Evolutionary conservation across 768 basidiomycete genomes (phyloP).

Genomic region (Boletus barrowsii): DNA sequence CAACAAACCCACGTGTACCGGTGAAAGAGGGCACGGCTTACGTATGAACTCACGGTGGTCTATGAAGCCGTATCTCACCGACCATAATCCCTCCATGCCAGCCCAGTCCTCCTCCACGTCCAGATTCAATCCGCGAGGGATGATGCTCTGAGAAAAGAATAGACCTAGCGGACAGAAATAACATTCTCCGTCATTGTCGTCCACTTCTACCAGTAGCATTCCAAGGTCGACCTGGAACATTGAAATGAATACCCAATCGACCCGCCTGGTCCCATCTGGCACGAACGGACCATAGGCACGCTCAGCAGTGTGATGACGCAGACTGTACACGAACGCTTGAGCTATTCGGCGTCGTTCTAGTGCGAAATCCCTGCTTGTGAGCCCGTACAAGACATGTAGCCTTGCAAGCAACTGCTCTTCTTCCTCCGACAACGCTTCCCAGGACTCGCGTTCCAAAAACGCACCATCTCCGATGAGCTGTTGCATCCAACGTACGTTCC

Average conservation of each 20-base stretch:
- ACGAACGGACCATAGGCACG: conserved; percentile 59
- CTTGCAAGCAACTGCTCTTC: conserved; percentile 43
- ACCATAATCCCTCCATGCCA: conserved; percentile 56
- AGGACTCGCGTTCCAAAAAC: conserved; percentile 41
- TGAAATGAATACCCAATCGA: conserved; percentile 62
- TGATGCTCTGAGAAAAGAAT: conserved; percentile 50
- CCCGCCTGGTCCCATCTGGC: conserved; percentile 37
- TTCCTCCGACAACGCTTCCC: conserved; percentile 34
- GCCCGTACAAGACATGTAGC: conserved; percentile 56
- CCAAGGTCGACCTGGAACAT: conserved; percentile 55
- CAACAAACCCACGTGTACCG: not conserved
- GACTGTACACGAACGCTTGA: conserved; percentile 59
- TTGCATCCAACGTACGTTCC: conserved; percentile 52
- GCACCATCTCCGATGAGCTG: conserved; percentile 40
- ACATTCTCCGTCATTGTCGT: conserved; percentile 31
- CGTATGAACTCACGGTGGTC: conserved; percentile 66
- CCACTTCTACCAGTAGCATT: conserved; percentile 47
- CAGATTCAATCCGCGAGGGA: conserved; percentile 38
- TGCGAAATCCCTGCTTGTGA: conserved; percentile 45
- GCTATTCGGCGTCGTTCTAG: conserved; percentile 35
- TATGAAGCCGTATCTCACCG: conserved; percentile 61
- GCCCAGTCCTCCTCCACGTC: conserved; percentile 31
- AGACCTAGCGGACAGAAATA: conserved; percentile 45
- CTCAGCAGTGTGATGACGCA: conserved; percentile 50
- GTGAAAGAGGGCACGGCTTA: conserved; percentile 33